phyloP scores from a whole-genome alignment of 1,284 basidiomycete genomes.

The Ustilago crameri region DNA sequence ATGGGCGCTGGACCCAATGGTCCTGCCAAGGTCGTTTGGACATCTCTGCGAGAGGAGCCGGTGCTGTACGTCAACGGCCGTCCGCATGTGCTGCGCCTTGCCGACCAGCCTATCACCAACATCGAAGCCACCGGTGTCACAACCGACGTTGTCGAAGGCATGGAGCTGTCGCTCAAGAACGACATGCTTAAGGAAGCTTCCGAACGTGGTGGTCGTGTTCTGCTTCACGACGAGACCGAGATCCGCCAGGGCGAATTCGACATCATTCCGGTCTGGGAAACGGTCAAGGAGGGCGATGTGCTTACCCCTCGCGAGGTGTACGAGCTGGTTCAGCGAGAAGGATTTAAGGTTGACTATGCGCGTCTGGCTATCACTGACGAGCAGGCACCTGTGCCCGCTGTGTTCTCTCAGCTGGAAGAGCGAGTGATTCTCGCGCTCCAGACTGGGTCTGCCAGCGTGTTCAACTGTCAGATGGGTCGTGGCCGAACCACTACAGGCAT shows the following conservation, averaged over 20 bases:
- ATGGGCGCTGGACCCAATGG: slow-evolving; percentile 61
- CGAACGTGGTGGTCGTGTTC: slow-evolving; percentile 80
- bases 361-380: slow-evolving; percentile 67
- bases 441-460: slow-evolving; percentile 56
- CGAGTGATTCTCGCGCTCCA: slow-evolving; percentile 60
- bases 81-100: slow-evolving; percentile 83
- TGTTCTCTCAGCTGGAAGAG: slow-evolving; percentile 65
- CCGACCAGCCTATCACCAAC: slow-evolving; percentile 72
- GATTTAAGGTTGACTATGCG: slow-evolving; percentile 65
- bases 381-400: slow-evolving; percentile 66
- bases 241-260: slow-evolving; percentile 87
- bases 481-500: slow-evolving; percentile 67
- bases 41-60: slow-evolving; percentile 65
- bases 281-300: slow-evolving; percentile 83
- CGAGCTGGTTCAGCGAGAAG: slow-evolving; percentile 62
- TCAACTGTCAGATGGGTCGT: slow-evolving; percentile 68
- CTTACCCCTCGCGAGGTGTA: slow-evolving; percentile 84
- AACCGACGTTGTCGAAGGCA: slow-evolving; percentile 88
- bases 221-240: slow-evolving; percentile 93
- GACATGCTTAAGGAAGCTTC: slow-evolving; percentile 87
- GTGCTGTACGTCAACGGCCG: slow-evolving; percentile 75
- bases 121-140: slow-evolving; percentile 84
- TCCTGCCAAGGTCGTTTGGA: slow-evolving; percentile 59
- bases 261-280: slow-evolving; percentile 78
- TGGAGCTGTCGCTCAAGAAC: slow-evolving; percentile 89